Conservation (phyloP, 148 eudicot genomes). For the Vaccinium myrtillus region DNA sequence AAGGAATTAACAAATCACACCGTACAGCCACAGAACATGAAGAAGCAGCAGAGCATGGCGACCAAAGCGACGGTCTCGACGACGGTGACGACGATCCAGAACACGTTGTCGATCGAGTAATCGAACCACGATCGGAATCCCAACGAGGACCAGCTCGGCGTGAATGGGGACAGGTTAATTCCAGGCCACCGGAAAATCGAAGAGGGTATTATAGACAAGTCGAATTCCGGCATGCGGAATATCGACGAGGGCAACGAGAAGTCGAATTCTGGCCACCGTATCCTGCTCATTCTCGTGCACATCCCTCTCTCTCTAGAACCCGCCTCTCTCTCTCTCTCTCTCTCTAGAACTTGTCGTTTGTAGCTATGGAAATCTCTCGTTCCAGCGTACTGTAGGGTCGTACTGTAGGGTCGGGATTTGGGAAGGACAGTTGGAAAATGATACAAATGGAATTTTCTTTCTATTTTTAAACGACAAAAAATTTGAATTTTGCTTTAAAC, state of each 20-base stretch:
- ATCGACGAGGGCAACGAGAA: not conserved
- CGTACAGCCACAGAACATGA: conserved; percentile 61
- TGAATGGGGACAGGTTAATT: conserved; percentile 23
- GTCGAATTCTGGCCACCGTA: conserved; percentile 25
- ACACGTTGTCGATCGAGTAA: conserved; percentile 45
- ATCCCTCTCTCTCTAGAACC: conserved; percentile 10
- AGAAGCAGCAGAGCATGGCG: conserved; percentile 51
- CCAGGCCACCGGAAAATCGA: conserved; percentile 46
- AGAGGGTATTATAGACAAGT: conserved; percentile 10
- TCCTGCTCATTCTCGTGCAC: conserved; percentile 19
- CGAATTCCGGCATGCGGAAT: conserved; percentile 26
- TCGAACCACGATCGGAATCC: conserved; percentile 45
- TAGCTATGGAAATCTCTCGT: not conserved
- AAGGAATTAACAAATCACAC: conserved; percentile 13
- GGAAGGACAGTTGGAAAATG: not conserved
- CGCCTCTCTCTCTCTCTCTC: not conserved
- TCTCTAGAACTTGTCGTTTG: not conserved
- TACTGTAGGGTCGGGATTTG: not conserved
- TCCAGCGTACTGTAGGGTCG: not conserved
- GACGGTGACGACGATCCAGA: conserved; percentile 40
- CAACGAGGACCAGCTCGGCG: conserved; percentile 16
- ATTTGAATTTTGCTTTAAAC: too few relatives aligned
- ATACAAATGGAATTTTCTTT: too few relatives aligned
- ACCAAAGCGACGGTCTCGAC: conserved; percentile 51
- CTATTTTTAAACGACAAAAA: too few relatives aligned